phyloP scores from a whole-genome alignment of 257 asterid genomes.

The Solanum virginianum region DNA sequence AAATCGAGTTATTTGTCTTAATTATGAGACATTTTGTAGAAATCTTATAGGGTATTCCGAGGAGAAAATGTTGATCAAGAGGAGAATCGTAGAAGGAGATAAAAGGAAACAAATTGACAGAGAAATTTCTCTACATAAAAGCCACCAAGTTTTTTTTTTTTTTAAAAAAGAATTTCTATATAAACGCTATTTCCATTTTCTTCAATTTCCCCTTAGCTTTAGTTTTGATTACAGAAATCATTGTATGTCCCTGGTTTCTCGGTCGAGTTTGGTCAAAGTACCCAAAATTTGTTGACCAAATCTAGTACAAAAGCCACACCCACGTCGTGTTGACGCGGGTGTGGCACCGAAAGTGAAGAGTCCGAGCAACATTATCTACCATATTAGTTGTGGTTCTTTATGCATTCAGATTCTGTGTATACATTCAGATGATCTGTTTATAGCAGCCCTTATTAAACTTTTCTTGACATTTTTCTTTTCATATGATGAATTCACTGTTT shows the following conservation, averaged over 20 bases:
- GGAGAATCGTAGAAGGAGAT: not conserved
- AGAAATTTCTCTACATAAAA: not conserved
- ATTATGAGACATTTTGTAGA: not conserved
- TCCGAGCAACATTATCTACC: not conserved
- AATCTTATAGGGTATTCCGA: not conserved
- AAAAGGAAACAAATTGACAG: not conserved
- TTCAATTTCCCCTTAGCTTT: not conserved
- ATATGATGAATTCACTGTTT: not conserved
- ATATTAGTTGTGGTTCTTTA: not conserved
- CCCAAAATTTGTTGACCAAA: not conserved
- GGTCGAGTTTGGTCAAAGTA: not conserved
- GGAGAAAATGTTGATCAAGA: not conserved
- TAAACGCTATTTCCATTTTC: not conserved
- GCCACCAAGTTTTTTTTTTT: no score
- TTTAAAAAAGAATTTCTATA: not conserved
- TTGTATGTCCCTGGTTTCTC: not conserved
- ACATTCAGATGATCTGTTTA: not conserved
- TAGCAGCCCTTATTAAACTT: not conserved
- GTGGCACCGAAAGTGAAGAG: not conserved
- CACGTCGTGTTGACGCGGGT: not conserved
- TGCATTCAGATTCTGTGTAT: not conserved
- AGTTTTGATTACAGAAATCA: not conserved
- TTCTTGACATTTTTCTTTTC: not conserved
- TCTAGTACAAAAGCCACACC: not conserved
- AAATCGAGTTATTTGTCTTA: not conserved